Conservation (phyloP, 2,329 filamentous ascomycete genomes). For the Penicillium sp. region DNA sequence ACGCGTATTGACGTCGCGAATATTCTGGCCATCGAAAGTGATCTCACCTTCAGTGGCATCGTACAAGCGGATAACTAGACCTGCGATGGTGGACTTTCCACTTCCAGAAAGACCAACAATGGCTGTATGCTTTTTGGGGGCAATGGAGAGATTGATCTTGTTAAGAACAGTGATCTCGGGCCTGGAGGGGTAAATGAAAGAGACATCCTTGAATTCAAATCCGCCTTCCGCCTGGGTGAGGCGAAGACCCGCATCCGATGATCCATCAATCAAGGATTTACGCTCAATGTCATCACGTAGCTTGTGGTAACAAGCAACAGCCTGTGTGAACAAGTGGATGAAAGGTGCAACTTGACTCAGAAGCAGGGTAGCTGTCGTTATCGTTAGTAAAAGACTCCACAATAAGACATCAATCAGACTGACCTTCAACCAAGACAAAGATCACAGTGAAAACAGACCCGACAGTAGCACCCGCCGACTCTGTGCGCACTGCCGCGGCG, state of each 20-base stretch:
- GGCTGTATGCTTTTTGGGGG: slow-evolving; percentile 51
- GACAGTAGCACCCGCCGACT: slow-evolving; percentile 25
- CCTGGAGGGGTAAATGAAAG: slow-evolving; percentile 33
- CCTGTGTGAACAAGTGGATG: slow-evolving; percentile 48
- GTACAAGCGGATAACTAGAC: slow-evolving; percentile 62
- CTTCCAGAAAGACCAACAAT: slow-evolving; percentile 55
- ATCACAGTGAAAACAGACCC: slow-evolving; percentile 39
- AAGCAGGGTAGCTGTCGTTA: slow-evolving; percentile 31
- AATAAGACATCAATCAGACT: background rate
- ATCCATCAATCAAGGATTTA: slow-evolving; percentile 45
- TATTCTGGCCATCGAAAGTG: slow-evolving; percentile 60
- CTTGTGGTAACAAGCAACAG: slow-evolving; percentile 55
- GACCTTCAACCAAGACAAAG: slow-evolving; percentile 38
- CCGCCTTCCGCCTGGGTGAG: slow-evolving; percentile 25
- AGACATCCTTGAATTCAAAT: slow-evolving; percentile 36
- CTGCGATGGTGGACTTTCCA: slow-evolving; percentile 65
- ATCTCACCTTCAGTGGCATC: slow-evolving; percentile 61
- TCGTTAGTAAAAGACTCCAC: slow-evolving; percentile 9
- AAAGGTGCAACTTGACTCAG: slow-evolving; percentile 40
- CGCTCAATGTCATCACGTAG: slow-evolving; percentile 58
- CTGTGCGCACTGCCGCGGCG: slow-evolving; percentile 30
- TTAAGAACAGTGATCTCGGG: slow-evolving; percentile 28
- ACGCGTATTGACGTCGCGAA: slow-evolving; percentile 54
- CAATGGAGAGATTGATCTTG: slow-evolving; percentile 22
- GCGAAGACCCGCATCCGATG: slow-evolving; percentile 18